Percentiles rank a stretch among this genome's conserved stretches.
Conservation (phyloP, 768 basidiomycete genomes). For the Russula brevipes region DNA sequence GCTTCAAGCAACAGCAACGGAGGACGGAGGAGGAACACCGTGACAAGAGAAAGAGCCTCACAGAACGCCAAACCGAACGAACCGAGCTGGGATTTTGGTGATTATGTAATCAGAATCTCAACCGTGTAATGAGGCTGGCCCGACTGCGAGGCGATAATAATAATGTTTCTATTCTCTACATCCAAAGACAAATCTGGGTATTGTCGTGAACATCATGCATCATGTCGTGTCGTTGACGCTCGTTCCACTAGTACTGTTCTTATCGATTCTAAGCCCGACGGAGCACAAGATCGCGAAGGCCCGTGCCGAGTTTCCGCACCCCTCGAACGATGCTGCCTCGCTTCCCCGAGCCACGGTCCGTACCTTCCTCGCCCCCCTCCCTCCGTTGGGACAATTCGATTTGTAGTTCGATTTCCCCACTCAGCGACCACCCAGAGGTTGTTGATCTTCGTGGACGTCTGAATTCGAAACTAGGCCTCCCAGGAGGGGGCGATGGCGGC, state of each 20-base stretch:
- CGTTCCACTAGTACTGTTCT: not conserved
- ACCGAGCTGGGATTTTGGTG: too few species aligned
- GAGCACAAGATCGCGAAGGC: slow-evolving; percentile 18
- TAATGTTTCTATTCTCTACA: not conserved
- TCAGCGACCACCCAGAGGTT: slow-evolving; percentile 23
- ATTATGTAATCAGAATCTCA: slow-evolving; percentile 1
- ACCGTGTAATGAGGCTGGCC: not conserved
- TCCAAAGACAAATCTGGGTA: not conserved
- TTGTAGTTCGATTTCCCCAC: slow-evolving; percentile 24
- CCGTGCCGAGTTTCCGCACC: slow-evolving; percentile 15
- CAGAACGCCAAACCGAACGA: not conserved
- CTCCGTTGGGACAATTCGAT: slow-evolving; percentile 22
- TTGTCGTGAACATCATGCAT: not conserved
- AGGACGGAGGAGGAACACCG: not conserved
- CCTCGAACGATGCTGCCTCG: slow-evolving; percentile 15
- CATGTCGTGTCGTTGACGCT: not conserved
- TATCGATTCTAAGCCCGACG: slow-evolving; percentile 3
- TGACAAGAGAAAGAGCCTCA: not conserved
- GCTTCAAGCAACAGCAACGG: slow-evolving; percentile 6
- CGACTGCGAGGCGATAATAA: too few species aligned
- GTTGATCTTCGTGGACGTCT: slow-evolving; percentile 19
- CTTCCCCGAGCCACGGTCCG: not conserved
- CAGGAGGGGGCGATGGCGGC: slow-evolving; percentile 3
- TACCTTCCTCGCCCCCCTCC: slow-evolving; percentile 10
- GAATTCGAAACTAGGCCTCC: slow-evolving; percentile 20